Percentiles rank a stretch among this genome's conserved stretches.
Conservation (phyloP, 345 rosid genomes). For the Limnanthes douglasii region DNA sequence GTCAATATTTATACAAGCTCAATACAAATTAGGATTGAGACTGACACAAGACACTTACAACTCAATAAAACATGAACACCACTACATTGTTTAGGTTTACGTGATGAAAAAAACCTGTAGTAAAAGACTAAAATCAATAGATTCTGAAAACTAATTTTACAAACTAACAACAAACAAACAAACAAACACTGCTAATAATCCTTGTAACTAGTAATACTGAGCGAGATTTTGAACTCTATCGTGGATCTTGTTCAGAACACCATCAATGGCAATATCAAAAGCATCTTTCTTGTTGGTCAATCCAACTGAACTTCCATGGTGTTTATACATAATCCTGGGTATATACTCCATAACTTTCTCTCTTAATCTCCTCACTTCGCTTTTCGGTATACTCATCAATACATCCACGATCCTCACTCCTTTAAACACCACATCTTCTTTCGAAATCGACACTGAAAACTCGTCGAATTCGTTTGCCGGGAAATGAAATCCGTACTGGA, state of each 20-base stretch:
- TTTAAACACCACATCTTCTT: slow-evolving; percentile 71
- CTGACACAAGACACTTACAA: no score
- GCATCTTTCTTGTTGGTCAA: slow-evolving; percentile 63
- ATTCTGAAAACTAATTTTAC: no score
- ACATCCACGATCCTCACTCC: slow-evolving; percentile 59
- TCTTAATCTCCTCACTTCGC: slow-evolving; percentile 54
- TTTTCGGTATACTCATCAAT: slow-evolving; percentile 45
- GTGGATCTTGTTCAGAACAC: slow-evolving; percentile 37
- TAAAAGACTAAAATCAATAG: no score
- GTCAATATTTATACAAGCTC: no score
- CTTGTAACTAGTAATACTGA: slow-evolving; percentile 6
- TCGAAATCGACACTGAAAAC: slow-evolving; percentile 53
- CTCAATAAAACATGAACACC: no score
- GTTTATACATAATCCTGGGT: slow-evolving; percentile 59
- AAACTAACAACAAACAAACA: not conserved
- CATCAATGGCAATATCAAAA: slow-evolving; percentile 71
- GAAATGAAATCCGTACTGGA: slow-evolving; percentile 70
- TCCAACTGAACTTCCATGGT: slow-evolving; percentile 60
- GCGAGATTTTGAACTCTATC: slow-evolving; percentile 17
- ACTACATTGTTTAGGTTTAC: no score
- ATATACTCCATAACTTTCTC: slow-evolving; percentile 52
- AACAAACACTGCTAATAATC: slow-evolving; percentile 5
- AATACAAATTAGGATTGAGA: no score
- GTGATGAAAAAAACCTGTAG: no score
- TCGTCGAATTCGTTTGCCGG: slow-evolving; percentile 32